Percentiles rank a stretch among this genome's conserved stretches.
Conservation (phyloP, 2,329 filamentous ascomycete species). For the Macrophomina phaseolina region DNA sequence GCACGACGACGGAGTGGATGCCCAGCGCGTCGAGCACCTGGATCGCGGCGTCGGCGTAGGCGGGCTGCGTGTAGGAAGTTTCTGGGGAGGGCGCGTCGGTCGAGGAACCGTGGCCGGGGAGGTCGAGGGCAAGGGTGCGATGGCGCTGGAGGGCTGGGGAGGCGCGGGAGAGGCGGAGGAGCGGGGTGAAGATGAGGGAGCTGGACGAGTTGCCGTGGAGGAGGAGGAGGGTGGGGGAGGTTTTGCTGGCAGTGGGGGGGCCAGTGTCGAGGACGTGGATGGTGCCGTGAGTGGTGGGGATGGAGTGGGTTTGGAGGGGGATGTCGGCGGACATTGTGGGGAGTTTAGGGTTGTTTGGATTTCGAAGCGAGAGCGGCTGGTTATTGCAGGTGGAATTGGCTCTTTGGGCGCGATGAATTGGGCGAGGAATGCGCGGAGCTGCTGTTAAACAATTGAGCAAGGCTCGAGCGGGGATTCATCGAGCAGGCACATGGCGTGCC, state of each 20-base stretch:
- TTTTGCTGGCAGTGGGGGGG: not conserved
- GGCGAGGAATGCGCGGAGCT: not conserved
- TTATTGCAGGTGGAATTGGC: not conserved
- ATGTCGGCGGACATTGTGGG: constrained; percentile 2
- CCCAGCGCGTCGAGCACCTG: constrained; percentile 37
- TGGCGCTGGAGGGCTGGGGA: constrained; percentile 23
- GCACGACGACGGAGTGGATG: constrained; percentile 25
- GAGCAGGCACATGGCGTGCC: constrained; percentile 8
- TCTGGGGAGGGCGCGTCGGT: constrained; percentile 37
- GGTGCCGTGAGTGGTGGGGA: constrained; percentile 23
- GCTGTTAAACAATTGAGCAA: constrained; percentile 5
- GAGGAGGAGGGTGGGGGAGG: constrained; percentile 36
- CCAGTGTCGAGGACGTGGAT: constrained; percentile 10
- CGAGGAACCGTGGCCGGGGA: constrained; percentile 43
- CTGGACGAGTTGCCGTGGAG: constrained; percentile 42
- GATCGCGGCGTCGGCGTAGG: constrained; percentile 40
- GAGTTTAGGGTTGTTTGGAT: not conserved
- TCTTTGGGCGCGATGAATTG: no score
- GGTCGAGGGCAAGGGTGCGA: constrained; percentile 40
- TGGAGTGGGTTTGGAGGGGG: constrained; percentile 2
- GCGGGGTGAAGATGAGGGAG: constrained; percentile 37
- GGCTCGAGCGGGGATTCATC: not conserved
- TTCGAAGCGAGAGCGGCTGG: not conserved
- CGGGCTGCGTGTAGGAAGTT: constrained; percentile 37
- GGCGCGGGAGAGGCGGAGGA: constrained; percentile 33